Evolutionary conservation across 2,329 filamentous ascomycete species (phyloP).

Genomic region (Colletotrichum sp.): DNA sequence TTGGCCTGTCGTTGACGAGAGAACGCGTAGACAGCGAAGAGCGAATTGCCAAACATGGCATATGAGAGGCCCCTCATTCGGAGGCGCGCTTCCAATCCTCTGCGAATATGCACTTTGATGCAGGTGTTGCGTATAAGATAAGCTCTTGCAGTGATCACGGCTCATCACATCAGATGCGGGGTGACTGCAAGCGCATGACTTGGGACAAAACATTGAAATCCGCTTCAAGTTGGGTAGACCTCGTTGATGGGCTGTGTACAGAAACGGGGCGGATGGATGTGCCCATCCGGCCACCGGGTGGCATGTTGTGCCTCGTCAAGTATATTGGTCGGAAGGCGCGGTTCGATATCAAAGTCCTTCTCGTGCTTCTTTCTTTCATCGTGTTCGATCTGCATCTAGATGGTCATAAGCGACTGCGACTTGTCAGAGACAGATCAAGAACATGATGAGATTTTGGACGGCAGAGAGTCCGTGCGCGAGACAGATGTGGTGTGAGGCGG

Average conservation of each 20-base stretch:
- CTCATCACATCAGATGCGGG: not conserved
- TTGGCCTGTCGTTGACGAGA: not conserved
- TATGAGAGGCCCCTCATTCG: not conserved
- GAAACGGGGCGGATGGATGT: not conserved
- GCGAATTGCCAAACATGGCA: not conserved
- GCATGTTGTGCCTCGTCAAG: not conserved
- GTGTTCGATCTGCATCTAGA: conserved; percentile 6
- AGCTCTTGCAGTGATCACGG: not conserved
- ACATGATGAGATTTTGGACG: not conserved
- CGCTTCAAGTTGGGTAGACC: not conserved
- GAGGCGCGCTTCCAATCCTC: not conserved
- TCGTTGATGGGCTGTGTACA: not conserved
- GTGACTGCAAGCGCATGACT: not conserved
- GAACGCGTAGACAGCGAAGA: not conserved
- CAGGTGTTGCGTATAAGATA: not conserved
- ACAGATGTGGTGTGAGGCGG: not conserved
- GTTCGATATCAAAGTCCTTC: not conserved
- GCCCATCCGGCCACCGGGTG: not conserved
- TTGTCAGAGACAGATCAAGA: not conserved
- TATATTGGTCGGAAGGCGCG: not conserved
- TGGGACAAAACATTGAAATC: not conserved
- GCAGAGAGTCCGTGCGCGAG: not conserved
- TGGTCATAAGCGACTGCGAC: not conserved
- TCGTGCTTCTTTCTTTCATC: not conserved
- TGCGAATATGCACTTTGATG: not conserved